phyloP scores from a whole-genome alignment of 208 protist genomes.

The Trypanosoma melophagium region DNA sequence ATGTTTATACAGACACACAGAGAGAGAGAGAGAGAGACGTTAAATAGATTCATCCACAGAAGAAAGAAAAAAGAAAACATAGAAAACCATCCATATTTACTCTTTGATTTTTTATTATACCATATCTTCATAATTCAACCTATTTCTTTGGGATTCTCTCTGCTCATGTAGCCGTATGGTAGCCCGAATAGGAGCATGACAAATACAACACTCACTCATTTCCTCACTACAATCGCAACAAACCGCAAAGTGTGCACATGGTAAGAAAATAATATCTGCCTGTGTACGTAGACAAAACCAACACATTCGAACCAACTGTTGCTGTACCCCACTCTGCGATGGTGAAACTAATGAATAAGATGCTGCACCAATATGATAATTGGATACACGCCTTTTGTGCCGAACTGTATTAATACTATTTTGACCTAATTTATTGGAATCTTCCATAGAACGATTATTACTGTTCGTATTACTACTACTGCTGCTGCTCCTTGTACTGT shows the following conservation, averaged over 20 bases:
- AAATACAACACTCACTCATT: slow-evolving; percentile 59
- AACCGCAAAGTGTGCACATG: slow-evolving; percentile 70
- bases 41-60: slow-evolving; percentile 11
- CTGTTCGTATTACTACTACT: not conserved
- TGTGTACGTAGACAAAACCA: slow-evolving; percentile 68
- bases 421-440: not conserved
- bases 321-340: slow-evolving; percentile 38
- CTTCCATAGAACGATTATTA: not conserved
- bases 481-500: too few species aligned
- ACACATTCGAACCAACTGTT: slow-evolving; percentile 70
- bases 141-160: slow-evolving; percentile 7
- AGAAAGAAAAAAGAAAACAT: slow-evolving; percentile 13
- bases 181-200: slow-evolving; percentile 42
- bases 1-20: too few species aligned
- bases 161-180: slow-evolving; percentile 42
- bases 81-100: not conserved
- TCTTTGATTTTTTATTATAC: not conserved
- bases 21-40: too few species aligned
- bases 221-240: slow-evolving; percentile 49
- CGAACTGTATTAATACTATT: not conserved
- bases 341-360: slow-evolving; percentile 45
- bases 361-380: slow-evolving; percentile 40
- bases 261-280: slow-evolving; percentile 58
- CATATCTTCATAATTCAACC: not conserved
- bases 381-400: slow-evolving; percentile 34